Conservation (phyloP, 2,329 filamentous ascomycete genomes). For the Ophioceras dolichostomum region DNA sequence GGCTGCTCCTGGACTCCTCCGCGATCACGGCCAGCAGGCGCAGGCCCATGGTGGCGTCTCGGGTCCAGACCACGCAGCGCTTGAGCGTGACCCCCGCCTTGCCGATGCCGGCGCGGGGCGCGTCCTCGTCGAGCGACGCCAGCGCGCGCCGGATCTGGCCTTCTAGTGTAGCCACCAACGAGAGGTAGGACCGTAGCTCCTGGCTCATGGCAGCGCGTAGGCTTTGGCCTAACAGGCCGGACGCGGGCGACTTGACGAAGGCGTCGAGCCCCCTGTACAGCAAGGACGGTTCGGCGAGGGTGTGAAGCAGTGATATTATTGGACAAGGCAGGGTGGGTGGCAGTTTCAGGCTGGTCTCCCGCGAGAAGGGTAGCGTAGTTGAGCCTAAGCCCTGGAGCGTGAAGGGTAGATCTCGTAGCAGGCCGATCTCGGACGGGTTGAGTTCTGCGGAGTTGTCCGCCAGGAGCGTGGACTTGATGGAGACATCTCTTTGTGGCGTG, state of each 20-base stretch:
- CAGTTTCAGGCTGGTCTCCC: conserved; percentile 57
- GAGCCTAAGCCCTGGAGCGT: conserved; percentile 89
- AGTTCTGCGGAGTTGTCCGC: conserved; percentile 44
- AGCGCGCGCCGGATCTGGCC: conserved; percentile 80
- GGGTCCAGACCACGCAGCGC: conserved; percentile 91
- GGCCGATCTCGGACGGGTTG: conserved; percentile 50
- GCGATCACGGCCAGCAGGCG: conserved; percentile 90
- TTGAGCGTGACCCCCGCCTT: conserved; percentile 90
- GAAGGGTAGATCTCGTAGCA: conserved; percentile 76
- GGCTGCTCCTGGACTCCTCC: conserved; percentile 71
- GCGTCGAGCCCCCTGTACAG: conserved; percentile 69
- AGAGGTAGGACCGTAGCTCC: conserved; percentile 81
- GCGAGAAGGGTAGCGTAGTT: conserved; percentile 65
- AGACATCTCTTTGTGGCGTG: conserved; percentile 32
- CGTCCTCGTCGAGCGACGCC: conserved; percentile 55
- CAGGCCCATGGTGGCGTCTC: conserved; percentile 91
- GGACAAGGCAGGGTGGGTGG: conserved; percentile 73
- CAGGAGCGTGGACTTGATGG: conserved; percentile 43
- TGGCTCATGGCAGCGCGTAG: conserved; percentile 73
- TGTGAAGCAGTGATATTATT: conserved; percentile 76
- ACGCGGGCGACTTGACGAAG: conserved; percentile 68
- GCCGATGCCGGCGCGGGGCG: conserved; percentile 58
- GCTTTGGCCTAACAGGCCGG: conserved; percentile 80
- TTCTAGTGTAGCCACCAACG: conserved; percentile 83
- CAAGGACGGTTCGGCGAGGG: conserved; percentile 85